Conservation (phyloP, 2,329 filamentous ascomycete genomes). For the Pestalotiopsis sp. region DNA sequence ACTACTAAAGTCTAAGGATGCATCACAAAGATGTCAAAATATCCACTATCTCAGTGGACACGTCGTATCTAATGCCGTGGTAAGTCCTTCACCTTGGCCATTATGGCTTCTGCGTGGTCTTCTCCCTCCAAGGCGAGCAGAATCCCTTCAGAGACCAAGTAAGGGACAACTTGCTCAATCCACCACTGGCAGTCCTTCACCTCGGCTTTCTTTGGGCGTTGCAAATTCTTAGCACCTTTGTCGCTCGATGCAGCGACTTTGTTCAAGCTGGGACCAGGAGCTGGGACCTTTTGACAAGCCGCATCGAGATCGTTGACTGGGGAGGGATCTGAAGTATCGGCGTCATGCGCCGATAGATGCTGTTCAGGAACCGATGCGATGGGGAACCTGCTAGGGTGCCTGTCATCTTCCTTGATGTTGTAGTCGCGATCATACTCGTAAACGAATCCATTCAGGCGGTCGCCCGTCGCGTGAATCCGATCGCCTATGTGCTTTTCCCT, state of each 20-base stretch:
- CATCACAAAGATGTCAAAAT: no score
- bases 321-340: no score
- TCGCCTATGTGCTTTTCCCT: background rate
- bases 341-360: no score
- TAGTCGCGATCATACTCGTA: background rate
- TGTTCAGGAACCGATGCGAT: background rate
- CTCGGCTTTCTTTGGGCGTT: background rate
- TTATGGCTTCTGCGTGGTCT: background rate
- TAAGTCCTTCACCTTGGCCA: background rate
- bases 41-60: background rate
- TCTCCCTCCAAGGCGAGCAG: background rate
- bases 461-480: background rate
- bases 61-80: background rate
- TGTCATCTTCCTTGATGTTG: background rate
- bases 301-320: background rate
- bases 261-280: background rate
- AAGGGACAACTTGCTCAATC: background rate
- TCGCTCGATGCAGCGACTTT: background rate
- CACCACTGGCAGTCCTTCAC: background rate
- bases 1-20: no score
- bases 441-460: background rate
- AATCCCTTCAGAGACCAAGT: background rate
- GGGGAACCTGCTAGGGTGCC: background rate
- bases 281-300: background rate
- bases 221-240: background rate